Evolutionary conservation across 805 yeast genomes (phyloP), one percentile per base, ranked within the genome.

Genomic region (Metschnikowia sp.): DNA sequence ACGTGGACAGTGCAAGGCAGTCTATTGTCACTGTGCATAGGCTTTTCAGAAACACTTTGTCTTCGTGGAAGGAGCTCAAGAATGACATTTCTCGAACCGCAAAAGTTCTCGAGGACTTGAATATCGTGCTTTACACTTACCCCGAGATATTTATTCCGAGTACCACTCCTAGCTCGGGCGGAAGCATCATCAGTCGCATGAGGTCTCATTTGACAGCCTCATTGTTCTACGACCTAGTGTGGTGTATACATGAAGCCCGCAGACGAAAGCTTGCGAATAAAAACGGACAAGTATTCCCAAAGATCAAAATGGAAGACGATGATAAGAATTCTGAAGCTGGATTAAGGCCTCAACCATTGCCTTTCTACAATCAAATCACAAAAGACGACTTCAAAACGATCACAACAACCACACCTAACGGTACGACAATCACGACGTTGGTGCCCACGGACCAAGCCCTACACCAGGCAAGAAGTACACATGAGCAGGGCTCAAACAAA

Each of bases 211-310:
- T 91, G 56, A 86, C 97, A 0, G 96, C 94, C 1, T 89, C 97
- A 0, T 66, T 91, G 44, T 91, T 91, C 58, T 91, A 91, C 62
- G 97, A 91, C 65, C 74, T 91, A 44, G 92, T 91, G 10, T 90
- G 96, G 90, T 86, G 96, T 63, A 85, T 91, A 40, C 97, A 91
- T 65, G 97, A 91, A 61, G 97, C 96, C 0, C 76, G 96, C 62
- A 75, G 97, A 62, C 72, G 96, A 45, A 70, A 73, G 30, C 61
- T 66, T 33, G 63, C 66, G 8, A 71, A 65, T 36, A 69, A 67
- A 42, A 58, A 57, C 29, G 59, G 61, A 4, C 47, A 56, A 30
- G 18, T 35, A 36, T 29, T 28, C 10, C 46, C 42, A 11, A 40
- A 40, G 13, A 12, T 11, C 32, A 37, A 42, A 41, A 19, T 18